These are phyloP conservation scores for Saturnispora sekii DNA, from an alignment of 805 yeast species.

Conservation along the genomic window DNA sequence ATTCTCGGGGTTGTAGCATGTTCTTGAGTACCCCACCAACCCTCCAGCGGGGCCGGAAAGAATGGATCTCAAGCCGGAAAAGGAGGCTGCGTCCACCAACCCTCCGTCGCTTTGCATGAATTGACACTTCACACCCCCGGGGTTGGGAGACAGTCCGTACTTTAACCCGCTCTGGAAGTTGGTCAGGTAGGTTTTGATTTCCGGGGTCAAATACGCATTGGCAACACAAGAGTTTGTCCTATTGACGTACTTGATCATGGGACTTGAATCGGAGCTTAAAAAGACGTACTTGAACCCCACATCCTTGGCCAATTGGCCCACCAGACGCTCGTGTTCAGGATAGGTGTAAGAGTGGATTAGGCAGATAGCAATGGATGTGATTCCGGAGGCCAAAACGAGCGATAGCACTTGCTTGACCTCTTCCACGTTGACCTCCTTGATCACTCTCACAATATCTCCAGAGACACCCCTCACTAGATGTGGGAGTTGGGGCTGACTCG, in stretches of 20 bases:
- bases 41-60: conserved; percentile 98
- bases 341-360: conserved; percentile 65
- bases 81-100: conserved; percentile 68
- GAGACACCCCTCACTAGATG: conserved; percentile 46
- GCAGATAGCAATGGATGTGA: conserved; percentile 62
- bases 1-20: conserved; percentile 55
- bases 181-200: conserved; percentile 51
- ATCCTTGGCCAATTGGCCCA: conserved; percentile 50
- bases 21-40: conserved; percentile 83
- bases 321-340: conserved; percentile 55
- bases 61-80: conserved; percentile 82
- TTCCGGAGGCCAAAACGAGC: conserved; percentile 43
- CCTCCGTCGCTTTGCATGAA: conserved; percentile 99
- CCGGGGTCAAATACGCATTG: conserved; percentile 79
- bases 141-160: conserved; percentile 32
- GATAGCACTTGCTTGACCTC: conserved; percentile 35
- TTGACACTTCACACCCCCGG: conserved; percentile 46
- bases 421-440: conserved; percentile 39
- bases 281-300: conserved; percentile 65
- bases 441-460: conserved; percentile 55
- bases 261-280: conserved; percentile 57
- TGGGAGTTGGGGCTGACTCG: conserved; percentile 13
- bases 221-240: conserved; percentile 73
- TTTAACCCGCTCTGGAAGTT: conserved; percentile 55
- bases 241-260: conserved; percentile 70